These are phyloP conservation scores for Colletotrichum costaricense DNA, from an alignment of 2,329 filamentous ascomycete species.

Conservation along the genomic window DNA sequence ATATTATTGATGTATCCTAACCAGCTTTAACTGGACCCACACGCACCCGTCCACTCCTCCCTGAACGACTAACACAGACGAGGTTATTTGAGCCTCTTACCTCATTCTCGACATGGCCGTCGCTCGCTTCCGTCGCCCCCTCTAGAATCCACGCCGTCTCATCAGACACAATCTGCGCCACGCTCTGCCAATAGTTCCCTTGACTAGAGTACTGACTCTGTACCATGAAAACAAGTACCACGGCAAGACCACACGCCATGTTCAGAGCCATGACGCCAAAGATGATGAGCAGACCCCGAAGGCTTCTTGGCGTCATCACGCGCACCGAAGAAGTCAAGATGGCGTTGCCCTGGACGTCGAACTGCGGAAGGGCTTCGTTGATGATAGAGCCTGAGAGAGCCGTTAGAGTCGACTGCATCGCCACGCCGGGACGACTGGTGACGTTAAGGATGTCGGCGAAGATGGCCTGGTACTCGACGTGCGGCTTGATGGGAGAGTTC, in stretches of 20 bases:
- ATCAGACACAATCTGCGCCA: slow-evolving; percentile 40
- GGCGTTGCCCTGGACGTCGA: slow-evolving; percentile 24
- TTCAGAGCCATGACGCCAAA: slow-evolving; percentile 15
- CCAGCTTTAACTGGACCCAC: not conserved
- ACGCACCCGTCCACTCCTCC: slow-evolving; percentile 8
- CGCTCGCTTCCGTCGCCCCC: slow-evolving; percentile 33
- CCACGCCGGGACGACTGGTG: slow-evolving; percentile 36
- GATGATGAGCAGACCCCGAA: not conserved
- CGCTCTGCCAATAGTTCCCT: slow-evolving; percentile 39
- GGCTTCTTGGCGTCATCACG: not conserved
- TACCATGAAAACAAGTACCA: slow-evolving; percentile 34
- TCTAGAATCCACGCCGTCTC: slow-evolving; percentile 38
- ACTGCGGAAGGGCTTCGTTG: slow-evolving; percentile 33
- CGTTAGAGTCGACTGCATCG: slow-evolving; percentile 37
- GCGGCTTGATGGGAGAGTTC: slow-evolving; percentile 33
- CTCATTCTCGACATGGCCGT: slow-evolving; percentile 18
- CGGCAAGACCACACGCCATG: slow-evolving; percentile 30
- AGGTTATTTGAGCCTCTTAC: not conserved
- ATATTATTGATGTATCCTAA: not conserved
- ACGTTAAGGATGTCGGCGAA: slow-evolving; percentile 35
- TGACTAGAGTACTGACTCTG: slow-evolving; percentile 37
- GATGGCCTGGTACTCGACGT: slow-evolving; percentile 37
- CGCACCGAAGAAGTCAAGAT: not conserved
- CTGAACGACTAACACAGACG: not conserved
- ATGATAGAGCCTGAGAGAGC: slow-evolving; percentile 36